Base-by-base conservation (phyloP, 306 rosid species). In the Cucurbita ficifolia region DNA sequence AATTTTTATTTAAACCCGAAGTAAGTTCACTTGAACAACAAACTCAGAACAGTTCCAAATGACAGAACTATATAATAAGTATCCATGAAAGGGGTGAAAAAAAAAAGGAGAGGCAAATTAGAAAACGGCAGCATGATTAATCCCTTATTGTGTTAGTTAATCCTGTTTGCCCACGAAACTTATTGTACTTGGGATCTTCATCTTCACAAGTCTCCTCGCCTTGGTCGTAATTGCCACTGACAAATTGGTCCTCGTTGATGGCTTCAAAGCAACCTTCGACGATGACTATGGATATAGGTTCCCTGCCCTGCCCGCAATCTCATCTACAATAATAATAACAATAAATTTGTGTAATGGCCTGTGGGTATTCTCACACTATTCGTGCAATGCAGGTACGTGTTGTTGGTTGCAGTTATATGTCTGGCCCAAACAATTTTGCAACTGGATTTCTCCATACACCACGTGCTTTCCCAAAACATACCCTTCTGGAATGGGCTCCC, bases 401-500 rank as follows among this genome's bases (percentile, higher is more conserved):
- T 69, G 74, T 14, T 43, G 9, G 18, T 48, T 48, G 57, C 56
- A 48, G 2, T 16, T 16, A 69, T 69, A 69, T 56, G 74, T 7
- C 14, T 48, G 22, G 33, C 22, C 22, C n/a, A 69, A 48, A 46
- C 74, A 24, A 46, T 69, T 12, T 14, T 69, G 12, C 74, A 69
- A 48, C 11, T 69, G 13, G 24, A 21, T 39, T 83, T 83, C 59
- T 71, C 82, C 12, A 19, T 81, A 17, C 84, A 86, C 79, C 64
- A 84, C 46, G 84, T 78, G 0, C 18, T 29, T 19, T 62, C 83
- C 16, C 75, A 75, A 19, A 87, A 80, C 78, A 83, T 86, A 68
- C 9, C 86, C 67, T 70, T 89, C 4, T 79, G 75, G 60, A 53
- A 78, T 62, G 70, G 67, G 1, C 78, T 87, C 75, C 85, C 87